A percentile compares a stretch with the other conserved stretches of the same genome.
Evolutionary conservation across 306 rosid species (phyloP).

Genomic region (Vachellia collinsii): DNA sequence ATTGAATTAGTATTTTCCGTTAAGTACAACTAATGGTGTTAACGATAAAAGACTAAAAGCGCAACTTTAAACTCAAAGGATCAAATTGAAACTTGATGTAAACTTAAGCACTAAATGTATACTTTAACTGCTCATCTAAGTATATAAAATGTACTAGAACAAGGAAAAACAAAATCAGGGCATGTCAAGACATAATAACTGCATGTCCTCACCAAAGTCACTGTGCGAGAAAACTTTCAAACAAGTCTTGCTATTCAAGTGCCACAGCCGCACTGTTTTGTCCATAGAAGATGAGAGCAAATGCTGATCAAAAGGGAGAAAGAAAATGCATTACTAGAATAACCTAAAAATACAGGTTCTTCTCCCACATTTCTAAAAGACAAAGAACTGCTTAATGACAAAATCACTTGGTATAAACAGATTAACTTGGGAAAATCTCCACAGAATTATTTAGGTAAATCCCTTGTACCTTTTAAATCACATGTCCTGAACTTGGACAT

Average conservation of each 20-base stretch:
- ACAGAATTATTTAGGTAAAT: not conserved
- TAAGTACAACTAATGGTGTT: no score
- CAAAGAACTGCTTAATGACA: conserved; percentile 1
- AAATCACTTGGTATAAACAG: conserved; percentile 6
- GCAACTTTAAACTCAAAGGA: no score
- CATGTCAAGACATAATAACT: conserved; percentile 13
- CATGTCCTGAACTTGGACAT: conserved; percentile 18
- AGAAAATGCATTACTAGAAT: conserved; percentile 4
- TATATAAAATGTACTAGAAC: conserved; percentile 21
- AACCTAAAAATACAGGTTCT: not conserved
- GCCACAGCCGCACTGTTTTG: conserved; percentile 95
- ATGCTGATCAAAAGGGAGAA: conserved; percentile 48
- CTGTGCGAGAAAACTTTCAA: conserved; percentile 81
- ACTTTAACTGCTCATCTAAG: not conserved
- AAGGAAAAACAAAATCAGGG: conserved; percentile 22
- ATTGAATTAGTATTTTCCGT: no score
- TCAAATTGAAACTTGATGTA: no score
- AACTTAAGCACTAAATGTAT: no score
- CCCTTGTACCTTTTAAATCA: conserved; percentile 16
- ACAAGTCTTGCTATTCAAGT: conserved; percentile 74
- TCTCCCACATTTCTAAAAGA: conserved; percentile 20
- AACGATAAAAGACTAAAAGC: no score
- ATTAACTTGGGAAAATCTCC: conserved; percentile 10
- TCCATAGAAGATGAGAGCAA: conserved; percentile 97
- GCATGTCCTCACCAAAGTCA: conserved; percentile 69